phyloP scores from a whole-genome alignment of 257 asterid species.

The Solanum sejunctum region DNA sequence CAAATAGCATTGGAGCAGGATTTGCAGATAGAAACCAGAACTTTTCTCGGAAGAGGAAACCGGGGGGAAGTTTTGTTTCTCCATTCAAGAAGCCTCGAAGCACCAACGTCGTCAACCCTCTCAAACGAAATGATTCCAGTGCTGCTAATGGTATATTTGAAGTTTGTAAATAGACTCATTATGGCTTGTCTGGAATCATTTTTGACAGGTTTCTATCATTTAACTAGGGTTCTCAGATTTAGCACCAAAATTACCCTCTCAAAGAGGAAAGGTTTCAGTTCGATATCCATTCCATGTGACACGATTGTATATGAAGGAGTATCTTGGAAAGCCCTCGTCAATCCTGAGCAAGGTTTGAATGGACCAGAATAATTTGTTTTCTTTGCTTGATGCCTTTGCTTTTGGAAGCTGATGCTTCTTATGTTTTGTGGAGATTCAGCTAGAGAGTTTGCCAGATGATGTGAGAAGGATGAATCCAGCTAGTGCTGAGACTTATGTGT shows the following conservation, averaged over 20 bases:
- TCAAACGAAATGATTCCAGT: constrained; percentile 27
- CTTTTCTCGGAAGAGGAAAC: constrained; percentile 52
- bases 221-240: constrained; percentile 49
- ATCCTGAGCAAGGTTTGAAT: constrained; percentile 40
- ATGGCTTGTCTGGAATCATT: constrained; percentile 6
- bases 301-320: constrained; percentile 60
- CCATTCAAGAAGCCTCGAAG: constrained; percentile 89
- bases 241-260: constrained; percentile 37
- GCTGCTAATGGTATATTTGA: constrained; percentile 42
- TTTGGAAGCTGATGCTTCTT: constrained; percentile 15
- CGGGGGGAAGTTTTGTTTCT: constrained; percentile 38
- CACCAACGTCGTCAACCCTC: constrained; percentile 53
- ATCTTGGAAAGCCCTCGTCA: constrained; percentile 45
- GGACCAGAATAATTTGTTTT: not conserved
- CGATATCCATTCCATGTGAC: constrained; percentile 50
- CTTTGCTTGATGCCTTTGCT: not conserved
- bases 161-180: constrained; percentile 5
- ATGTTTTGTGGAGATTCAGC: constrained; percentile 26
- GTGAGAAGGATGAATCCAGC: constrained; percentile 58
- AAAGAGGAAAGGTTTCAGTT: constrained; percentile 42
- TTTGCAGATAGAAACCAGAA: constrained; percentile 20
- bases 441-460: constrained; percentile 44
- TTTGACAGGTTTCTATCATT: constrained; percentile 17
- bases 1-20: constrained; percentile 32
- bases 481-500: constrained; percentile 47